Percentiles rank a stretch among this genome's conserved stretches.
Evolutionary conservation across 768 basidiomycete genomes (phyloP).

Genomic region (Xerocomellus intermedius): DNA sequence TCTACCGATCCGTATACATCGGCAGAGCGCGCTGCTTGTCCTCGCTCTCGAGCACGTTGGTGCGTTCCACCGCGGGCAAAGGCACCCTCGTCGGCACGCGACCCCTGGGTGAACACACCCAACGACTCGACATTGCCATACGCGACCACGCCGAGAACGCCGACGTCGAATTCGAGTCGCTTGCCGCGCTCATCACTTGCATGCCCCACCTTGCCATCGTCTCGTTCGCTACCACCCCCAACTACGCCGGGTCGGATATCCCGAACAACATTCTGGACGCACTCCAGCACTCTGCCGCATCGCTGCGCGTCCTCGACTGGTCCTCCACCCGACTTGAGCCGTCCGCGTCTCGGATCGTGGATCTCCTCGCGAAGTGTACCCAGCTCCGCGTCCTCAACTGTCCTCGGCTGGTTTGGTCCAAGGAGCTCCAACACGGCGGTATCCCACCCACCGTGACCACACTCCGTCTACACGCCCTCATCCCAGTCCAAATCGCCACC

Average conservation of each 20-base stretch:
- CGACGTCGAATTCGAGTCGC: conserved; percentile 2
- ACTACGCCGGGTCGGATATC: background rate
- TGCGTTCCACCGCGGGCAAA: conserved; percentile 8
- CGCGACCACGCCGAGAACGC: conserved; percentile 10
- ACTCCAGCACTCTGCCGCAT: conserved; percentile 12
- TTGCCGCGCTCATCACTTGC: conserved; percentile 10
- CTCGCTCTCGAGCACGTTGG: conserved; percentile 18
- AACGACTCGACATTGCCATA: conserved; percentile 26
- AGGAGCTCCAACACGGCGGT: background rate
- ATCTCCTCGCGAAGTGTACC: conserved; percentile 11
- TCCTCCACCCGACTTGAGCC: background rate
- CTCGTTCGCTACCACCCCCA: conserved; percentile 11
- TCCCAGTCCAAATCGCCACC: background rate
- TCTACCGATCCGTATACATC: conserved; percentile 26
- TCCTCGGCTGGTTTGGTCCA: conserved; percentile 9
- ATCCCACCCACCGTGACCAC: conserved; percentile 15
- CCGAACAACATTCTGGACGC: conserved; percentile 13
- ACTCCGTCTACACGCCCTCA: conserved; percentile 5
- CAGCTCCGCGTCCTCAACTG: conserved; percentile 19
- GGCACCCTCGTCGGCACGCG: conserved; percentile 6
- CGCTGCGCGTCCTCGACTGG: conserved; percentile 24
- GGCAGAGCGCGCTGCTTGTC: conserved; percentile 15
- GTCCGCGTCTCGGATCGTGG: background rate
- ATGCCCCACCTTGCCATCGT: conserved; percentile 22
- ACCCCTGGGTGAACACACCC: conserved; percentile 23